A percentile compares a stretch with the other conserved stretches of the same genome.
These are phyloP conservation scores for Nemania bipapillata DNA, from an alignment of 2,329 filamentous ascomycete species.

Conservation along the genomic window DNA sequence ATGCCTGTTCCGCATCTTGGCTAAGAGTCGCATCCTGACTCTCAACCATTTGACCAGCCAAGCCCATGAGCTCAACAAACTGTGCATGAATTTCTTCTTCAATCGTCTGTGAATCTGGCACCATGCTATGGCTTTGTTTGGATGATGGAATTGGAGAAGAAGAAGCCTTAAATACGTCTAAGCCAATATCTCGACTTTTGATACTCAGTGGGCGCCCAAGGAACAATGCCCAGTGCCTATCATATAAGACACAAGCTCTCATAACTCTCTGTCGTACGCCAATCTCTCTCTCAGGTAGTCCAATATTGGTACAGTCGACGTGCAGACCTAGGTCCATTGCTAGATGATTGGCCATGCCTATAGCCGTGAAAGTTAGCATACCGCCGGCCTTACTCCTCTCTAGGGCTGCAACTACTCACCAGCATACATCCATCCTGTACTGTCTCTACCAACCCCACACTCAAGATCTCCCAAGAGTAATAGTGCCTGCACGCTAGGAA, in stretches of 20 bases:
- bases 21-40: not conserved
- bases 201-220: slow-evolving; percentile 34
- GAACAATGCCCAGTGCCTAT: slow-evolving; percentile 38
- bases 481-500: slow-evolving; percentile 36
- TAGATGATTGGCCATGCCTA: slow-evolving; percentile 39
- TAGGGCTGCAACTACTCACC: slow-evolving; percentile 26
- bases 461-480: slow-evolving; percentile 39
- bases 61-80: slow-evolving; percentile 33
- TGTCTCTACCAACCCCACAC: slow-evolving; percentile 37
- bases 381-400: not conserved
- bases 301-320: slow-evolving; percentile 23
- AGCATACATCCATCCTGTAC: slow-evolving; percentile 37
- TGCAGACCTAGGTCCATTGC: slow-evolving; percentile 37
- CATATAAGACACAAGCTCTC: slow-evolving; percentile 37
- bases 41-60: slow-evolving; percentile 32
- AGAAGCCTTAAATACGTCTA: slow-evolving; percentile 10
- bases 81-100: slow-evolving; percentile 38
- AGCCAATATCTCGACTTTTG: slow-evolving; percentile 27
- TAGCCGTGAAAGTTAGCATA: slow-evolving; percentile 7
- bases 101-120: not conserved
- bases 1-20: not conserved
- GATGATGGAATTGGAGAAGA: not conserved
- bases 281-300: slow-evolving; percentile 30
- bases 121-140: not conserved
- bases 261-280: slow-evolving; percentile 34